Conservation (phyloP, 257 asterid species). For the Gardenia jasminoides region DNA sequence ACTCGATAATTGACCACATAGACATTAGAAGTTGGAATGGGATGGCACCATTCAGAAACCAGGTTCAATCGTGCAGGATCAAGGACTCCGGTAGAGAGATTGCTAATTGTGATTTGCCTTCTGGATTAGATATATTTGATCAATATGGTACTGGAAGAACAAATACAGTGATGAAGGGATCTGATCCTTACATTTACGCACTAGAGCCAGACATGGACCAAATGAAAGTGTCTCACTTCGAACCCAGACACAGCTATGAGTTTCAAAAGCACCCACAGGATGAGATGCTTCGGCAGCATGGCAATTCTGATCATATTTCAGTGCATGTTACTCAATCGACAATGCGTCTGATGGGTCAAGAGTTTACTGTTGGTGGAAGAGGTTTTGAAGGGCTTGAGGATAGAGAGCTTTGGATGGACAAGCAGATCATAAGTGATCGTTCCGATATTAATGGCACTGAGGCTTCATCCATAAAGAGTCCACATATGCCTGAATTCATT, state of each 20-base stretch:
- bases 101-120: slow-evolving; percentile 32
- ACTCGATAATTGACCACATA: slow-evolving; percentile 24
- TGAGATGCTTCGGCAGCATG: slow-evolving; percentile 26
- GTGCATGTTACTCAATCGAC: slow-evolving; percentile 41
- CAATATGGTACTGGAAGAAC: slow-evolving; percentile 28
- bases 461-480: slow-evolving; percentile 23
- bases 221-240: slow-evolving; percentile 19
- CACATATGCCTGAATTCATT: slow-evolving; percentile 22
- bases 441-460: slow-evolving; percentile 17
- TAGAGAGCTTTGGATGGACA: slow-evolving; percentile 46
- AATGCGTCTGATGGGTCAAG: slow-evolving; percentile 82
- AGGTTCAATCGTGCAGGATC: slow-evolving; percentile 33
- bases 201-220: slow-evolving; percentile 22
- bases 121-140: slow-evolving; percentile 36
- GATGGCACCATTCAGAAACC: slow-evolving; percentile 26
- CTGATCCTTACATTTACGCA: slow-evolving; percentile 24
- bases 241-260: slow-evolving; percentile 28
- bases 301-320: slow-evolving; percentile 25
- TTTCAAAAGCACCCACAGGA: slow-evolving; percentile 31
- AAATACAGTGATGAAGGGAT: slow-evolving; percentile 16
- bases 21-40: slow-evolving; percentile 29
- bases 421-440: slow-evolving; percentile 35
- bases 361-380: slow-evolving; percentile 45
- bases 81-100: slow-evolving; percentile 31
- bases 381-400: slow-evolving; percentile 37